phyloP scores from a whole-genome alignment of 225 moss, liverwort and hornwort species.

The Sphagnum tenellum region DNA sequence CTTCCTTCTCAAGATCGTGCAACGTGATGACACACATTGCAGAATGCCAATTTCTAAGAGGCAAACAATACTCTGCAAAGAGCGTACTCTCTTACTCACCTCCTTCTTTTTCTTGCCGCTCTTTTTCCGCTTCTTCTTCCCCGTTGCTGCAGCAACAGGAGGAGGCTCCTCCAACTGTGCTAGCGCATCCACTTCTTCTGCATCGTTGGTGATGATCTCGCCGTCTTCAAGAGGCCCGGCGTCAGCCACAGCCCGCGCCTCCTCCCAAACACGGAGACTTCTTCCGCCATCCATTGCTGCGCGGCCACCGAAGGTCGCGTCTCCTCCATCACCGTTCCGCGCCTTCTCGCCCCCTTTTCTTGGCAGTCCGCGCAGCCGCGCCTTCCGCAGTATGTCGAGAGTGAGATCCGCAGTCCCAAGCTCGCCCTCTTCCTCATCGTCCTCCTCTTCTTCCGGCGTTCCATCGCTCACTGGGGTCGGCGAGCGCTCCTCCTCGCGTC shows the following conservation, averaged over 20 bases:
- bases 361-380: neutral
- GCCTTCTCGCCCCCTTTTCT: neutral
- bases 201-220: slow-evolving; percentile 13
- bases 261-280: neutral
- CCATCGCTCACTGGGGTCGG: neutral
- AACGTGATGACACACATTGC: neutral
- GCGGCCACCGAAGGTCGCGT: neutral
- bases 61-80: neutral
- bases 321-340: neutral
- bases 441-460: neutral
- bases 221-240: slow-evolving; percentile 19
- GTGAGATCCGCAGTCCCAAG: slow-evolving; percentile 3
- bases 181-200: slow-evolving; percentile 3
- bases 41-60: neutral
- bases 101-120: slow-evolving; percentile 6
- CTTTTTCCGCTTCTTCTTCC: slow-evolving; percentile 14
- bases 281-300: neutral
- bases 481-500: neutral
- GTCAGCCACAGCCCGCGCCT: neutral
- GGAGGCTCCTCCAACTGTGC: neutral
- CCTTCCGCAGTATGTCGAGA: slow-evolving; percentile 5
- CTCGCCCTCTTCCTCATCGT: slow-evolving; percentile 1
- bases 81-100: slow-evolving; percentile 9
- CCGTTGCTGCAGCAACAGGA: slow-evolving; percentile 2
- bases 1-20: too few relatives aligned